phyloP scores from a whole-genome alignment of 257 asterid species.

The Coffea eugenioides region DNA sequence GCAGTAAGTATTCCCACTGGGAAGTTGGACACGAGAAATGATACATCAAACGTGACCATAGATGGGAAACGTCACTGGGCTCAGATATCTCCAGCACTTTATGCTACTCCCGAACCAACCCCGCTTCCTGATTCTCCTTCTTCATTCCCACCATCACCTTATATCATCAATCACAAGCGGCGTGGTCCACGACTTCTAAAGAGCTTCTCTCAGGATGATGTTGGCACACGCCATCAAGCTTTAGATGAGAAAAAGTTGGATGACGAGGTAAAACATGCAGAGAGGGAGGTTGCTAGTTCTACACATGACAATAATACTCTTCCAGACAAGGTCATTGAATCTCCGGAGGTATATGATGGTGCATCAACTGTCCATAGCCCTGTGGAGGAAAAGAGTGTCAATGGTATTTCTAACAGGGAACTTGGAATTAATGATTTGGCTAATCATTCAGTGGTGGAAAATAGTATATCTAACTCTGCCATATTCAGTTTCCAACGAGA shows the following conservation, averaged over 20 bases:
- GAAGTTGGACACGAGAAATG: slow-evolving; percentile 36
- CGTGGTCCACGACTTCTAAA: slow-evolving; percentile 89
- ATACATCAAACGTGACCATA: slow-evolving; percentile 21
- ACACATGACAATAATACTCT: slow-evolving; percentile 32
- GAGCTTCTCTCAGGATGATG: slow-evolving; percentile 74
- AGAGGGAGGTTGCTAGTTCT: slow-evolving; percentile 22
- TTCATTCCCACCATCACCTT: slow-evolving; percentile 85
- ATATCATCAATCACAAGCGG: slow-evolving; percentile 82
- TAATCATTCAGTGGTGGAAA: slow-evolving; percentile 35
- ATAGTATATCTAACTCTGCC: slow-evolving; percentile 30
- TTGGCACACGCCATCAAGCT: slow-evolving; percentile 34
- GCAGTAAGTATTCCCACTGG: slow-evolving; percentile 38
- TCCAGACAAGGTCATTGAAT: slow-evolving; percentile 26
- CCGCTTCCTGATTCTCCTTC: slow-evolving; percentile 92
- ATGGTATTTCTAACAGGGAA: slow-evolving; percentile 26
- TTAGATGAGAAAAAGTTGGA: slow-evolving; percentile 38
- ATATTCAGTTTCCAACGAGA: slow-evolving; percentile 41
- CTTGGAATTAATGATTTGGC: slow-evolving; percentile 22
- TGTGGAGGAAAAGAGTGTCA: slow-evolving; percentile 30
- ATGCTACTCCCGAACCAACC: slow-evolving; percentile 81
- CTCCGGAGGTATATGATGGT: slow-evolving; percentile 21
- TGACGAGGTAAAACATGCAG: slow-evolving; percentile 32
- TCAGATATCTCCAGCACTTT: slow-evolving; percentile 81
- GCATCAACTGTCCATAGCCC: slow-evolving; percentile 23
- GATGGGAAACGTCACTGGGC: slow-evolving; percentile 70